phyloP scores from a whole-genome alignment of 2,329 filamentous ascomycete species.

The Epichloe elymi region DNA sequence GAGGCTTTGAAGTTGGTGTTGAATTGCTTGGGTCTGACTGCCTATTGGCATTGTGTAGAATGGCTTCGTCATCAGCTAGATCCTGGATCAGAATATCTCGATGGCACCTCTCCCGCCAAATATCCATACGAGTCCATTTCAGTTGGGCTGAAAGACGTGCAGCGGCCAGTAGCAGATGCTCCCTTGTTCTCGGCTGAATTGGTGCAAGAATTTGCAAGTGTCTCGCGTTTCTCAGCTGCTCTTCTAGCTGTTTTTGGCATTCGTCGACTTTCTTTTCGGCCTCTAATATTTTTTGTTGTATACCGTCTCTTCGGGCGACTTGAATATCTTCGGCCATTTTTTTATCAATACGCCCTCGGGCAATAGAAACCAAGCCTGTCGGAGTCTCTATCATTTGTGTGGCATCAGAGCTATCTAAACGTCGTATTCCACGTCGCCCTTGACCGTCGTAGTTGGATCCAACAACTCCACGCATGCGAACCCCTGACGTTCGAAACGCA shows the following conservation, averaged over 20 bases:
- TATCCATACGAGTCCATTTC: constrained; percentile 88
- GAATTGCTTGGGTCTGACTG: constrained; percentile 8
- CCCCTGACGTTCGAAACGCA: constrained; percentile 81
- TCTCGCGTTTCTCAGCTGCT: constrained; percentile 73
- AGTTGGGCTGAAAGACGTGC: constrained; percentile 75
- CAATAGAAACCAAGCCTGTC: constrained; percentile 60
- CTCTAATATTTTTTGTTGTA: constrained; percentile 72
- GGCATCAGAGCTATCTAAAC: constrained; percentile 51
- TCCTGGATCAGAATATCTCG: constrained; percentile 78
- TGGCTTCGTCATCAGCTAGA: constrained; percentile 57
- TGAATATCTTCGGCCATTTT: constrained; percentile 82
- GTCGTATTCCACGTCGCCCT: constrained; percentile 54
- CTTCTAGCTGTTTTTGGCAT: constrained; percentile 66
- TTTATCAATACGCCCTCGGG: constrained; percentile 60
- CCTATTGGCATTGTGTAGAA: background rate
- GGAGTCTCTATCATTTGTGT: constrained; percentile 53
- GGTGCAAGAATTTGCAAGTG: constrained; percentile 83
- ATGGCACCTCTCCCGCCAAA: constrained; percentile 85
- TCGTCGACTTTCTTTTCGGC: constrained; percentile 64
- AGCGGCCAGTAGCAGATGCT: constrained; percentile 73
- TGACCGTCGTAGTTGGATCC: constrained; percentile 80
- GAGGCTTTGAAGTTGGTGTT: constrained; percentile 13
- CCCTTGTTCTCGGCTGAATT: constrained; percentile 79
- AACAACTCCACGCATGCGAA: constrained; percentile 77
- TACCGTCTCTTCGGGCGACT: constrained; percentile 66